Conservation (phyloP, 768 basidiomycete genomes). For the Boletus rubropictus region DNA sequence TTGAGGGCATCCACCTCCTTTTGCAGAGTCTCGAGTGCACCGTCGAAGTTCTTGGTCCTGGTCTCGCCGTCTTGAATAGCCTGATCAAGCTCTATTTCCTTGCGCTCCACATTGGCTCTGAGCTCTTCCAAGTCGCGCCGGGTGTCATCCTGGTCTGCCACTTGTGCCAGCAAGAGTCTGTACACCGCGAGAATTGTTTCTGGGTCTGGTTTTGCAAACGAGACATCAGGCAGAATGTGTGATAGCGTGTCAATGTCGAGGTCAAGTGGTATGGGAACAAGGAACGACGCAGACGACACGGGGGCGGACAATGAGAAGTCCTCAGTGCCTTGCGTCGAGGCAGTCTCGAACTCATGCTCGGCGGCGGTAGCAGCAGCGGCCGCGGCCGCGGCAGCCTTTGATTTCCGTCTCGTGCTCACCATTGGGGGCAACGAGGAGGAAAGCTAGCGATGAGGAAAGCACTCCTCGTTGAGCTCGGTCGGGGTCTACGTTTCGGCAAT, state of each 20-base stretch:
- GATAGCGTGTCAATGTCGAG: slow-evolving; percentile 58
- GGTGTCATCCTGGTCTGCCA: slow-evolving; percentile 46
- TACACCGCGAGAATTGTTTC: slow-evolving; percentile 62
- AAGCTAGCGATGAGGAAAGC: slow-evolving; percentile 7
- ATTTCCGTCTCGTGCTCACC: slow-evolving; percentile 57
- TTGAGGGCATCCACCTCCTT: slow-evolving; percentile 52
- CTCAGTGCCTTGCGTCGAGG: slow-evolving; percentile 32
- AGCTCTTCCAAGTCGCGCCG: slow-evolving; percentile 65
- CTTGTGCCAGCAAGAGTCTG: slow-evolving; percentile 53
- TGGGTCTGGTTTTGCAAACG: slow-evolving; percentile 49
- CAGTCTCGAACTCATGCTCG: slow-evolving; percentile 31
- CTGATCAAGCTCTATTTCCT: slow-evolving; percentile 82
- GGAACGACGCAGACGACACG: slow-evolving; percentile 10
- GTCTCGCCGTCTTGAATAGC: slow-evolving; percentile 74
- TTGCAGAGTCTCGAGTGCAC: slow-evolving; percentile 44
- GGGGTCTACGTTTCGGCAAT: slow-evolving; percentile 15
- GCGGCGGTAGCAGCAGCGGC: slow-evolving; percentile 31
- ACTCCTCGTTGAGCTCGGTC: neutral
- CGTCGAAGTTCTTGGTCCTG: slow-evolving; percentile 51
- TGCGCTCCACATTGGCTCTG: slow-evolving; percentile 60
- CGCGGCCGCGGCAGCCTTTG: slow-evolving; percentile 46
- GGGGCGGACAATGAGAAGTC: slow-evolving; percentile 26
- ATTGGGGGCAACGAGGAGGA: slow-evolving; percentile 14
- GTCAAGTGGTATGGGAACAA: slow-evolving; percentile 56
- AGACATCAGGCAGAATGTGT: slow-evolving; percentile 54